A percentile compares a stretch with the other conserved stretches of the same genome.
Conservation (phyloP, 768 basidiomycete species). For the Galerina sulciceps region DNA sequence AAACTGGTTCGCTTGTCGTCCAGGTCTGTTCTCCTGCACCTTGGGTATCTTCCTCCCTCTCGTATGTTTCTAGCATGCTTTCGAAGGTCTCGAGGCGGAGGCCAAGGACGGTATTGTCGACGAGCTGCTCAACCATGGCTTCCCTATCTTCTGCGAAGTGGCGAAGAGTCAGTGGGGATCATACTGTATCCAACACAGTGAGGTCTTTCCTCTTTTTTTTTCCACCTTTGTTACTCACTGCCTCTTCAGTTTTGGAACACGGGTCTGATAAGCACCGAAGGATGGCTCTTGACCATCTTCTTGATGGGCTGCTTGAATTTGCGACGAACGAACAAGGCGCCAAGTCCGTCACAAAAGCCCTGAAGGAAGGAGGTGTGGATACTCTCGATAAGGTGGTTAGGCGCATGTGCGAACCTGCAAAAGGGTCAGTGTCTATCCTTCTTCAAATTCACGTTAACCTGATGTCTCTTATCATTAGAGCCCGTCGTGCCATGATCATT, state of each 20-base stretch:
- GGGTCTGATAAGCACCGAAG: slow-evolving; percentile 76
- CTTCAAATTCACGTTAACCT: background rate
- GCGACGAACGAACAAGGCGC: slow-evolving; percentile 83
- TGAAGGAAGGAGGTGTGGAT: slow-evolving; percentile 83
- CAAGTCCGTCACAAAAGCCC: slow-evolving; percentile 84
- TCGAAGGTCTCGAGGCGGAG: slow-evolving; percentile 82
- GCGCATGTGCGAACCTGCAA: slow-evolving; percentile 86
- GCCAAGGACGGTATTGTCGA: slow-evolving; percentile 87
- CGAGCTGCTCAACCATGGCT: slow-evolving; percentile 78
- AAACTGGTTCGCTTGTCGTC: slow-evolving; percentile 87
- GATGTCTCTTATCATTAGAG: slow-evolving; percentile 21
- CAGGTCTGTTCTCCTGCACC: slow-evolving; percentile 53
- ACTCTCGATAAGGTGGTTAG: slow-evolving; percentile 75
- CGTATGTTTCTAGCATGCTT: slow-evolving; percentile 61
- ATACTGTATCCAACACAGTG: slow-evolving; percentile 86
- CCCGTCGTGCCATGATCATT: slow-evolving; percentile 84
- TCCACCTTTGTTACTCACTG: background rate
- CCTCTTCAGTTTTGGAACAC: slow-evolving; percentile 73
- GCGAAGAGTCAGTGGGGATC: slow-evolving; percentile 90
- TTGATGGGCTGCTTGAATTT: slow-evolving; percentile 78
- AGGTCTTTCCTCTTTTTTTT: slow-evolving; percentile 25
- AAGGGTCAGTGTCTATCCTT: slow-evolving; percentile 52
- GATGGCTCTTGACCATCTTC: slow-evolving; percentile 78
- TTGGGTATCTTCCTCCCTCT: background rate
- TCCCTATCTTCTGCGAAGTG: slow-evolving; percentile 71